Base-by-base conservation (phyloP, 768 basidiomycete genomes). In the Leccinum pellstonianum region DNA sequence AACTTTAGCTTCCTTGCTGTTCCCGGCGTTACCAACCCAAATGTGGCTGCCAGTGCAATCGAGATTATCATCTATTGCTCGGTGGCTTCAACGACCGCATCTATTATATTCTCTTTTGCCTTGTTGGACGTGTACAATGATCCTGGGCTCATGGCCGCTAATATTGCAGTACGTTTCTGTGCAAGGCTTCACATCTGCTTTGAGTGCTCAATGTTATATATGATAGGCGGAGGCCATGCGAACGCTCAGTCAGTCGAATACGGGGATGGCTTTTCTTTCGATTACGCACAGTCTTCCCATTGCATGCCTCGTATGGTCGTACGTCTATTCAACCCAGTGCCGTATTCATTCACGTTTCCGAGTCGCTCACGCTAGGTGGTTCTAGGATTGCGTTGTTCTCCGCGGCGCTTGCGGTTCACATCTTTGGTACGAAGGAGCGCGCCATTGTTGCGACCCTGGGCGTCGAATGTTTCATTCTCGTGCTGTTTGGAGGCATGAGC, bases 231-330 rank as follows among this genome's bases (percentile, higher is more conserved):
- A 55, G 14, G 37, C 41, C 14, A 52, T 66, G 57, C 31, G 33
- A 50, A 51, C 37, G 1, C 43, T 66, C 21, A 52, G 46, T 19
- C 54, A 57, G 21, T 37, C 38, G 5, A 37, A 47, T 23, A 37
- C 43, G 9, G 65, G 61, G 3, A 56, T 65, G 49, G 31, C 52
- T 1, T 48, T 55, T 5, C 52, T 66, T 41, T 57, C 65, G 4
- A 63, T 66, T 27, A 62, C 57, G 9, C 64, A 66, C 27, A 55
- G 65, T 41, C 62, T 66, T 9, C 65, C 65, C 0, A 46, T 57
- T 4, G 61, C 65, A 6, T 55, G 47, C 5, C 58, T 64, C 21
- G 29, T 59, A 37, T 66, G 64, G 61, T 64, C 65, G 65, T 66
- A 55, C 10, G 61, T 63, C 37, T 10, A 41, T 11, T 51, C 5